These are phyloP conservation scores for Fusarium stilboides DNA, from an alignment of 2,329 filamentous ascomycete genomes.

Conservation along the genomic window DNA sequence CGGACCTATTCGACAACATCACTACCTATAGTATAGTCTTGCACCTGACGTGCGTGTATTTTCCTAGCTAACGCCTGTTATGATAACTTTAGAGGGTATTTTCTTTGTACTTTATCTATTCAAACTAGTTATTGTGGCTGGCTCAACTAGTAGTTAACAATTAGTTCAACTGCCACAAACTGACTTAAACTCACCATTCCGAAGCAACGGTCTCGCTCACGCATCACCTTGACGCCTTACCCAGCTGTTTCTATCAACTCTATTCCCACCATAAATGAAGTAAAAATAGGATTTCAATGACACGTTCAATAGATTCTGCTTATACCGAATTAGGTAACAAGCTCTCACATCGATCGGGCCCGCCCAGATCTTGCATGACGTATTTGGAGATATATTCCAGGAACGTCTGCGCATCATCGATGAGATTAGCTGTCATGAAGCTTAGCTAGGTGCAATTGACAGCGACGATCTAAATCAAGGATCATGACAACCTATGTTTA, in stretches of 20 bases:
- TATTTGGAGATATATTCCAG: slow-evolving; percentile 4
- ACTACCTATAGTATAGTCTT: slow-evolving; percentile 34
- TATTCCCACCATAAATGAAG: neutral
- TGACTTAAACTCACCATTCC: neutral
- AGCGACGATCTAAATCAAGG: neutral
- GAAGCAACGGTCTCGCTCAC: neutral
- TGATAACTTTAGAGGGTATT: slow-evolving; percentile 36
- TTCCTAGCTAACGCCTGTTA: slow-evolving; percentile 43
- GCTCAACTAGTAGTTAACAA: neutral
- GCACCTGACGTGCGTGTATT: slow-evolving; percentile 43
- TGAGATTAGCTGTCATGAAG: slow-evolving; percentile 10
- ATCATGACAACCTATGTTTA: neutral
- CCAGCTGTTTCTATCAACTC: neutral
- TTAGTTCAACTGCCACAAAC: neutral
- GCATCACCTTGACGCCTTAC: neutral
- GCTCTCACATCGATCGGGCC: slow-evolving; percentile 23
- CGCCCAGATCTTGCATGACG: slow-evolving; percentile 40
- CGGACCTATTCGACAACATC: slow-evolving; percentile 8
- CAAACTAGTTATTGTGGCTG: neutral
- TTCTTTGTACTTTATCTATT: slow-evolving; percentile 1
- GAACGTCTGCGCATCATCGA: slow-evolving; percentile 45
- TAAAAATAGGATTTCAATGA: neutral
- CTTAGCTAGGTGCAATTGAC: neutral
- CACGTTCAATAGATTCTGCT: neutral
- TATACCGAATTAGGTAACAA: slow-evolving; percentile 25